Evolutionary conservation across 768 basidiomycete genomes (phyloP).

Genomic region (Kondoa malvinella): DNA sequence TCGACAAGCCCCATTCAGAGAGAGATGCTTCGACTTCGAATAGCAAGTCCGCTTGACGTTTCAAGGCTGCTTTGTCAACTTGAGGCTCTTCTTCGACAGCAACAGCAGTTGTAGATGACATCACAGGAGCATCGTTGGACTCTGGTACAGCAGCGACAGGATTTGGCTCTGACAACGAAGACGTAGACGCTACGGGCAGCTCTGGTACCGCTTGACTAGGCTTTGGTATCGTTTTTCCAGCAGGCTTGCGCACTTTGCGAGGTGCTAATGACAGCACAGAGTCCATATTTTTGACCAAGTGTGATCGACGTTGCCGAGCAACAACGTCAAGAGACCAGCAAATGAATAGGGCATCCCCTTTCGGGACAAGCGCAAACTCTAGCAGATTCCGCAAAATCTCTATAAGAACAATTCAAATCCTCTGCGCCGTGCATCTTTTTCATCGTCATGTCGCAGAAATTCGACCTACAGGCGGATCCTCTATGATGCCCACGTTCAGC

Average conservation of each 20-base stretch:
- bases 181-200: not conserved
- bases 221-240: not conserved
- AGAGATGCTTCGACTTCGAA: conserved; percentile 9
- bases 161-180: not conserved
- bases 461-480: not conserved
- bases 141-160: not conserved
- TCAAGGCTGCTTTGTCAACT: not conserved
- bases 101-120: not conserved
- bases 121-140: not conserved
- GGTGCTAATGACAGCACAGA: not conserved
- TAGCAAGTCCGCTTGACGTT: not conserved
- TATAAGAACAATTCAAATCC: not conserved
- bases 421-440: not conserved
- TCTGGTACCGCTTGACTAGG: not conserved
- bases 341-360: not conserved
- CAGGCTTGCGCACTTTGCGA: not conserved
- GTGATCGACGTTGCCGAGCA: not conserved
- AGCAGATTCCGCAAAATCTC: not conserved
- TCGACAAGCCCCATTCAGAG: conserved; percentile 14
- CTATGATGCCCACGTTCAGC: not conserved
- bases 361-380: not conserved
- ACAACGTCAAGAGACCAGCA: not conserved
- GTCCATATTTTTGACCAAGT: too few relatives aligned
- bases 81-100: too few relatives aligned
- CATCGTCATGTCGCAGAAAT: not conserved